These are phyloP conservation scores for Secale cereale DNA, from an alignment of 176 grass and related monocot genomes.

Conservation along the genomic window DNA sequence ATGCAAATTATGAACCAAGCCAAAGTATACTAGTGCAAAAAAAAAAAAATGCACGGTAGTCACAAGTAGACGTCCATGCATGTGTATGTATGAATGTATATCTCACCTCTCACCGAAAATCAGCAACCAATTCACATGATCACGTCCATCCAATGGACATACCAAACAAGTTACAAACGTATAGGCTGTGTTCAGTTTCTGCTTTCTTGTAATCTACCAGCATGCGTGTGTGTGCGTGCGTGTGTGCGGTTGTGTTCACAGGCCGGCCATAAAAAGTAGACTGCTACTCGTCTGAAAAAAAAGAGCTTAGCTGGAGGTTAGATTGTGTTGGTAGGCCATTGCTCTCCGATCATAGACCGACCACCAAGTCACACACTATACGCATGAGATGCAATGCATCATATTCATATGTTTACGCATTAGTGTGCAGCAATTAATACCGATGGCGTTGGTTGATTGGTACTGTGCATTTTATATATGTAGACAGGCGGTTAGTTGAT, in stretches of 20 bases:
- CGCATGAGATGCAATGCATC: background rate
- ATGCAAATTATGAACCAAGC: background rate
- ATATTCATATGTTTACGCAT: background rate
- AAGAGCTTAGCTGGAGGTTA: background rate
- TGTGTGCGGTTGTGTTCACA: background rate
- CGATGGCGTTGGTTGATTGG: background rate
- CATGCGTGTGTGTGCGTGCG: background rate
- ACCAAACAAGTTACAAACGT: background rate
- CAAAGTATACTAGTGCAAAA: background rate
- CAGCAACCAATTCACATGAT: background rate
- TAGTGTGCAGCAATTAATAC: background rate
- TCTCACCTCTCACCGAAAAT: background rate
- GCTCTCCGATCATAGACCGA: slow-evolving; percentile 5
- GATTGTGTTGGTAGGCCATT: slow-evolving; percentile 27
- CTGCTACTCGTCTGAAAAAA: background rate
- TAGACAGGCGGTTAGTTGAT: background rate
- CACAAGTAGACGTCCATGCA: background rate
- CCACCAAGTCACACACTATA: background rate
- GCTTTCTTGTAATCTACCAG: background rate
- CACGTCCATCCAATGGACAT: background rate
- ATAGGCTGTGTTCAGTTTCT: background rate
- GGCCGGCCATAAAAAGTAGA: slow-evolving; percentile 8
- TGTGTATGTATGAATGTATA: background rate
- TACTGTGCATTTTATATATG: background rate
- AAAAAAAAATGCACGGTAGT: background rate